These are phyloP conservation scores for Isatis lusitanica DNA, from an alignment of 441 rosid genomes.

Conservation along the genomic window DNA sequence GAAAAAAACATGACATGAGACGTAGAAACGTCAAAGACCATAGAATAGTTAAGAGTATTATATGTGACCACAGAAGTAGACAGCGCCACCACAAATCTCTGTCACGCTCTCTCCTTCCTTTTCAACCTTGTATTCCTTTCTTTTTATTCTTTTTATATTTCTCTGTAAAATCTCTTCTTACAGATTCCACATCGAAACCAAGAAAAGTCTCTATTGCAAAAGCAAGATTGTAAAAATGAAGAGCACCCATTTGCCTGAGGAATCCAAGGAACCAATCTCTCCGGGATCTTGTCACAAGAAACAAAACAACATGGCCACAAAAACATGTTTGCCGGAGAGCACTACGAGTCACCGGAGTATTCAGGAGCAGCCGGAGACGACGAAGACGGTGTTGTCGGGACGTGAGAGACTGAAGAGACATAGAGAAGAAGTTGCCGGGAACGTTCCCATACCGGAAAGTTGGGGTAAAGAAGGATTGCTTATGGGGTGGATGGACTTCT, in stretches of 20 bases:
- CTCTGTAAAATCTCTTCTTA: not conserved
- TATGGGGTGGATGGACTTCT: slow-evolving; percentile 63
- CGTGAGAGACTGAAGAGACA: slow-evolving; percentile 69
- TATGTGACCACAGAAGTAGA: slow-evolving; percentile 29
- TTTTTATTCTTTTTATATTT: not conserved
- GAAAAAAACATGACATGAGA: not conserved
- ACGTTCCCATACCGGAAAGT: slow-evolving; percentile 58
- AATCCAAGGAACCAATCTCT: slow-evolving; percentile 22
- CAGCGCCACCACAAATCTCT: slow-evolving; percentile 45
- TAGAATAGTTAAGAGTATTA: slow-evolving; percentile 9
- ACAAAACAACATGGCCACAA: not conserved
- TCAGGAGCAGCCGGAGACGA: not conserved
- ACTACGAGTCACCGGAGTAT: not conserved
- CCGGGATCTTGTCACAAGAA: slow-evolving; percentile 8
- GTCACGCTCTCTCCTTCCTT: slow-evolving; percentile 28
- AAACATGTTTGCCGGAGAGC: not conserved
- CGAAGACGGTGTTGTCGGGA: slow-evolving; percentile 26
- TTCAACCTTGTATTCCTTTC: slow-evolving; percentile 19
- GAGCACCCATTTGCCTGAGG: slow-evolving; percentile 27
- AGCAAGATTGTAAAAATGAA: slow-evolving; percentile 26
- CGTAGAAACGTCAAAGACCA: slow-evolving; percentile 50
- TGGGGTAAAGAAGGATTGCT: slow-evolving; percentile 74
- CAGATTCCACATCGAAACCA: not conserved
- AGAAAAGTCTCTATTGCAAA: not conserved
- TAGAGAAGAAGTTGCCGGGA: slow-evolving; percentile 63